Base-by-base conservation (phyloP, 345 rosid species). In the Sapria himalayana region DNA sequence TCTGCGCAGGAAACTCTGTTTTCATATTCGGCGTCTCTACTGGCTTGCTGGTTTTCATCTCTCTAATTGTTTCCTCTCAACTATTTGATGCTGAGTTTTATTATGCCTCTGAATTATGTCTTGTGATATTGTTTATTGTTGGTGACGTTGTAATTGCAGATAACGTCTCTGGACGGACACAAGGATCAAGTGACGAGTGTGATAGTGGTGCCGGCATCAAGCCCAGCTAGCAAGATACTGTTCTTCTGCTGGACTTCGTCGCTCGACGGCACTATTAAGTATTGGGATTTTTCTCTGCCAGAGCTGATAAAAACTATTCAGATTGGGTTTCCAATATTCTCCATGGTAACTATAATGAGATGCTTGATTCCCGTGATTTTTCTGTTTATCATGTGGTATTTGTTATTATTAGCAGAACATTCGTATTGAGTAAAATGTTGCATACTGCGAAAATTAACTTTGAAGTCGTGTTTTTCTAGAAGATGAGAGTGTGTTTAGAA, bases 171-270 rank as follows among this genome's bases (percentile, higher is more conserved):
- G 29, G 93, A 79, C 16, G 95, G 84, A 44, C 98, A 89, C 47
- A 59, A 65, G 48, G 81, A 81, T 36, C 66, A 50, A 3, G 93
- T 89, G 7, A 79, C 95, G 18, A 32, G 84, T 24, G 73, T 89
- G 7, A 40, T 76, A 10, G 93, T 89, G 48, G 79, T 62, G 14
- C 93, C 95, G 17, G 73, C 76, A 1, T 47, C 72, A 11, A 55
- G 33, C 48, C 61, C 78, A 13, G 81, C 75, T 3, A 62, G 59
- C 16, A 72, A 66, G 24, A 41, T 72, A 39, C 51, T 89, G 41
- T 69, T 68, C 25, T 74, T 65, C 48, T 89, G 95, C 46, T 89
- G 98, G 98, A 89, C 98, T 14, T 74, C 93, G 1, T 79, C 98
- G 15, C 74, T 79, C 4, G 98, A 89, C 61, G 93, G 98, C 18